phyloP scores from a whole-genome alignment of 176 grass and related monocot genomes.

The Bonia amplexicaulis region DNA sequence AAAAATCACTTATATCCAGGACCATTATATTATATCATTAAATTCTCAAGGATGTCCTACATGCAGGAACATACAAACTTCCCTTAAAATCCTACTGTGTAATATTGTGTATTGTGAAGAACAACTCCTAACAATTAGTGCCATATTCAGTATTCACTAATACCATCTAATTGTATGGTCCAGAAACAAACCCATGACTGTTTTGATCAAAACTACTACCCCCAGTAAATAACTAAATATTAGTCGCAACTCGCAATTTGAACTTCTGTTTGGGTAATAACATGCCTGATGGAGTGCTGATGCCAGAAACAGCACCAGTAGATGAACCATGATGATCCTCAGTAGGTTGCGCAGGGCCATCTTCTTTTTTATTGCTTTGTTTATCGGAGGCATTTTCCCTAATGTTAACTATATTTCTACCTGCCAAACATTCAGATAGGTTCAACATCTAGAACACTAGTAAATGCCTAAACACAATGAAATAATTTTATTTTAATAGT shows the following conservation, averaged over 20 bases:
- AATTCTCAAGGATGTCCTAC: not conserved
- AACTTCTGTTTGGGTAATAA: not conserved
- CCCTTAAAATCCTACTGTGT: not conserved
- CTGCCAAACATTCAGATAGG: conserved; percentile 31
- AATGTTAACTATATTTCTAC: conserved; percentile 27
- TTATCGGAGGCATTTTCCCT: conserved; percentile 19
- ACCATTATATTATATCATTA: not conserved
- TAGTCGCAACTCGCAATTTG: not conserved
- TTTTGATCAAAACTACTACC: not conserved
- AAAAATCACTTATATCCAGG: not conserved
- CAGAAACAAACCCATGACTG: not conserved
- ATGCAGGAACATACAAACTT: not conserved
- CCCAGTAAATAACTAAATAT: not conserved
- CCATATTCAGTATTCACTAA: not conserved
- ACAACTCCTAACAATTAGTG: not conserved
- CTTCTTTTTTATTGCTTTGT: conserved; percentile 29
- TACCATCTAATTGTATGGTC: not conserved
- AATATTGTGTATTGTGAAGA: not conserved
- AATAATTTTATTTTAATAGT: not conserved
- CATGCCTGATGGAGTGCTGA: conserved; percentile 28
- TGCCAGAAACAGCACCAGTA: conserved; percentile 22
- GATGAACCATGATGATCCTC: conserved; percentile 32
- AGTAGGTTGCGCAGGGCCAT: not conserved
- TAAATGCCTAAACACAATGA: not conserved
- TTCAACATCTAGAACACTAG: not conserved